phyloP scores from a whole-genome alignment of 1,284 basidiomycete genomes.

The Exobasidium cylindrosporum region DNA sequence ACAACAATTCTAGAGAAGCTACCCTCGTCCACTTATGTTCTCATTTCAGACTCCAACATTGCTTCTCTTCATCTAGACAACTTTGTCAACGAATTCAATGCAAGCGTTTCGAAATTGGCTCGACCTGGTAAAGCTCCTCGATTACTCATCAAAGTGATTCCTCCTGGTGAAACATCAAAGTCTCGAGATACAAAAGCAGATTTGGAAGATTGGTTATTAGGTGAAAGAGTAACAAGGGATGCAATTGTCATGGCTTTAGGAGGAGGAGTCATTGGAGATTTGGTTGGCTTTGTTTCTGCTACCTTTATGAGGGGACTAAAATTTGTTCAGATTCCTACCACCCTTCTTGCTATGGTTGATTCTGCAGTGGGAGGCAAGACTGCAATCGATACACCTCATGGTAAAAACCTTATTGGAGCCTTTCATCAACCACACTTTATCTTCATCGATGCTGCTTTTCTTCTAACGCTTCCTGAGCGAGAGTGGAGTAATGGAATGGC shows the following conservation, averaged over 20 bases:
- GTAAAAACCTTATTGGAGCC: constrained; percentile 96
- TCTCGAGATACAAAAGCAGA: constrained; percentile 84
- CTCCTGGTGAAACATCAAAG: constrained; percentile 90
- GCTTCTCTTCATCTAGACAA: constrained; percentile 71
- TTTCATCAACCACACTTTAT: constrained; percentile 98
- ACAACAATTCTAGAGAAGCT: constrained; percentile 69
- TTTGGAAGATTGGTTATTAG: constrained; percentile 89
- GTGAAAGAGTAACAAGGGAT: constrained; percentile 84
- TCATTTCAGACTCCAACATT: constrained; percentile 89
- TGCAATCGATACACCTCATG: constrained; percentile 91
- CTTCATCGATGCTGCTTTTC: constrained; percentile 94
- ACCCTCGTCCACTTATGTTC: constrained; percentile 82
- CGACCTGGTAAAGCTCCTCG: constrained; percentile 57
- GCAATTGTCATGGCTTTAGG: constrained; percentile 90
- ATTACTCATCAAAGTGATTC: constrained; percentile 74
- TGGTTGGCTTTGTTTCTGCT: constrained; percentile 92
- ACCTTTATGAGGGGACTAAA: constrained; percentile 81
- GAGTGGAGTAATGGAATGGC: constrained; percentile 99
- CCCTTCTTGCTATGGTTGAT: constrained; percentile 96
- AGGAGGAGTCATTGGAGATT: constrained; percentile 90
- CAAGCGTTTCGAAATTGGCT: constrained; percentile 28
- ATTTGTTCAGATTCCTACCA: constrained; percentile 94
- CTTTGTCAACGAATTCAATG: constrained; percentile 61
- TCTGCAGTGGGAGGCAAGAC: constrained; percentile 96
- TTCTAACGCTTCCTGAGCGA: constrained; percentile 84